These are phyloP conservation scores for Suillus variegatus DNA, from an alignment of 768 basidiomycete species.

Conservation along the genomic window DNA sequence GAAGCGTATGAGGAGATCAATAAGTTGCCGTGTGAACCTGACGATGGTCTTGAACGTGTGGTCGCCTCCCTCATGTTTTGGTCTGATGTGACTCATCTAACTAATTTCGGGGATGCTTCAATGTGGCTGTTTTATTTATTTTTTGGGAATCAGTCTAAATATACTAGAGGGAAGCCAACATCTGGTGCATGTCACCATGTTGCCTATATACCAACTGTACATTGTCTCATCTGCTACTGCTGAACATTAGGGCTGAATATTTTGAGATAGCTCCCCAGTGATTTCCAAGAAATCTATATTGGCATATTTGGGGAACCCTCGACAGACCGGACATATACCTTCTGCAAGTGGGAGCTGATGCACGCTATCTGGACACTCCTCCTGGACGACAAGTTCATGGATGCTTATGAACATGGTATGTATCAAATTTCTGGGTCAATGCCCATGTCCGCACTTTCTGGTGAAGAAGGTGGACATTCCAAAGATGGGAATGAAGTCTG, in stretches of 20 bases:
- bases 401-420: neutral
- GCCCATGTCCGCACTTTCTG: constrained; percentile 21
- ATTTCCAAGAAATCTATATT: constrained; percentile 15
- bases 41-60: constrained; percentile 7
- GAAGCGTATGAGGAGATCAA: constrained; percentile 1
- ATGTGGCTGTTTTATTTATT: too few species aligned
- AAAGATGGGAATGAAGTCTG: constrained; percentile 13
- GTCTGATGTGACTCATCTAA: constrained; percentile 28
- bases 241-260: neutral
- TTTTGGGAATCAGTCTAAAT: too few species aligned
- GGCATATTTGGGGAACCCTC: neutral
- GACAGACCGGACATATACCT: constrained; percentile 3
- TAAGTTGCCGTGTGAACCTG: constrained; percentile 6
- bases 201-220: constrained; percentile 6
- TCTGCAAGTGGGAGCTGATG: constrained; percentile 15
- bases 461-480: constrained; percentile 10
- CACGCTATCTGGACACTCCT: constrained; percentile 17
- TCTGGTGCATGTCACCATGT: neutral
- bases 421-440: constrained; percentile 22
- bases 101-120: constrained; percentile 14
- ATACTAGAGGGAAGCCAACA: too few species aligned
- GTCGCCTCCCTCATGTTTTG: constrained; percentile 23
- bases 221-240: neutral
- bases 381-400: constrained; percentile 17
- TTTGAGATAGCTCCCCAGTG: constrained; percentile 11